Evolutionary conservation across 495 filamentous ascomycete species (phyloP), one percentile per base, ranked within the genome.

Genomic region (Lophiostoma macrostomum): DNA sequence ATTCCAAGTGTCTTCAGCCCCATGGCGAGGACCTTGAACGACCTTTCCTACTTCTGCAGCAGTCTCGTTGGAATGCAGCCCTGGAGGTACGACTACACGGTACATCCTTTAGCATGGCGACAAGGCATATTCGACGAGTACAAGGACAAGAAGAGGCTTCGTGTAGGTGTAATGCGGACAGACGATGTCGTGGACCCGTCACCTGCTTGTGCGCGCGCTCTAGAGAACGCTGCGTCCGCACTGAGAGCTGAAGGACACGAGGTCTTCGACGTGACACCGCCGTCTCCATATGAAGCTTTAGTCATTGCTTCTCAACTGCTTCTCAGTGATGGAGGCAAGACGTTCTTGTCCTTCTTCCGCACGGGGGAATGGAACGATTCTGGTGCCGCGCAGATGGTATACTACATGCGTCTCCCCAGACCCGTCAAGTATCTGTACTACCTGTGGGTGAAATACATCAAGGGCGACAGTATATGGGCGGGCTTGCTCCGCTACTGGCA

Each of bases 151-250:
- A 79, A 77, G 66, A 80, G 71, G 52, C 72, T 95, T 41, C 79
- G 79, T 19, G 78, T 96, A 24, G 93, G 91, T 1, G 70, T 98
- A 22, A 72, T 98, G 74, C 73, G 78, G 46, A 86, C 76, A 14
- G 93, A 98, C 67, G 86, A 85, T 18, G 90, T 98, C 23, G 86
- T 96, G 5, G 85, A 89, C 18, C 90, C 91, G 2, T 83, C 85
- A 19, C 91, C 91, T 7, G 89, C 93, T 13, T 95, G 93, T 62
- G 70, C 71, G 6, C 80, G 91, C 24, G 93, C 90, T 14, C 64
- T 98, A 16, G 76, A 83, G 20, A 81, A 79, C 36, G 83, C 82
- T 3, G 85, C 85, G 13, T 68, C 70, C 10, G 87, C 87, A 0
- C 76, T 98, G 36, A 75, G 64, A 28, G 74, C 73, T 20, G 78